Evolutionary conservation across 2,329 filamentous ascomycete genomes (phyloP), one percentile per base, ranked within the genome.

Genomic region (Colletotrichum coccodes): DNA sequence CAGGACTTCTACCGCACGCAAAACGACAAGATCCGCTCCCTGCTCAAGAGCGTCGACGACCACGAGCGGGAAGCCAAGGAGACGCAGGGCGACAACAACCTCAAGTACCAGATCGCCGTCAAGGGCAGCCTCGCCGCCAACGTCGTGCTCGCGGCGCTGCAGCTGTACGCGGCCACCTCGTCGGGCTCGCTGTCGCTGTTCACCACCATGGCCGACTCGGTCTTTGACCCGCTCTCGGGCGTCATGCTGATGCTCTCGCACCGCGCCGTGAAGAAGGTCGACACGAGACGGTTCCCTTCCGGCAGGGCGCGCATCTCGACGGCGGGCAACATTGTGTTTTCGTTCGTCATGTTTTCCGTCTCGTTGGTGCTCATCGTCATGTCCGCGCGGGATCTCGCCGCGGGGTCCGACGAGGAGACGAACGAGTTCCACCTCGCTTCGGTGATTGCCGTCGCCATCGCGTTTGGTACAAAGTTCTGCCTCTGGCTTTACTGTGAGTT

Each of bases 241-340:
- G 79, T 98, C 60, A 95, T 93, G 1, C 86, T 98, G 16, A 94
- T 98, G 66, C 80, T 97, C 42, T 94, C 92, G 70, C 92, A 95
- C 79, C 93, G 95, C 57, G 95, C 96, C 57, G 94, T 98, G 72
- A 92, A 92, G 74, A 90, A 89, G 60, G 95, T 98, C 44, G 94
- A 99, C 75, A 89, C 93, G 2, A 89, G 91, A 59, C 92, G 92
- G 53, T 99, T 97, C 77, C 95, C 95, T 0, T 94, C 93, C 0
- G 95, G 95, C 71, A 98, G 97, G 79, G 94, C 95, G 6, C 91
- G 96, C 34, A 93, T 99, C 71, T 95, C 98, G 81, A 98, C 95
- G 0, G 93, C 95, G 0, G 96, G 96, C 60, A 99, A 98, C 76
- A 98, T 98, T 72, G 90, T 92, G 68, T 99, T 99, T 81, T 97